Base-by-base conservation (phyloP, 1,284 basidiomycete species). In the Xerocomus nothofagi region DNA sequence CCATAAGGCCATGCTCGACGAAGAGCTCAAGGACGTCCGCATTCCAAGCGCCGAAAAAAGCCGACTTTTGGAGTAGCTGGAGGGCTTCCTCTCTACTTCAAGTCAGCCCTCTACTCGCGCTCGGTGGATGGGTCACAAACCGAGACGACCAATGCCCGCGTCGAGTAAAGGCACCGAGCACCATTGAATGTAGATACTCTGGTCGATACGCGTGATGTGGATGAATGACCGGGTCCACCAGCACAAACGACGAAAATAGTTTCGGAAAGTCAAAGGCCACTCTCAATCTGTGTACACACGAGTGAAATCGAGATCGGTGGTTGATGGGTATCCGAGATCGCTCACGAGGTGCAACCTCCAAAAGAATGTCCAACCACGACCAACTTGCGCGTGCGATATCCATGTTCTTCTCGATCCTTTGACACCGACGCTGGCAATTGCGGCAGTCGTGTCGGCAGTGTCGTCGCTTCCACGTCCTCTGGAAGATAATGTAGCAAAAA, bases 361-460 rank as follows among this genome's bases (percentile, higher is more conserved):
- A 88, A 84, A 0, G 91, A 94, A 65, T 97, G 92, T 0, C 91
- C 93, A 3, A 93, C 68, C 1, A 75, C 81, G 20, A 93, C 70
- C 4, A 91, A 61, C 11, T 61, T 77, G 15, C 82, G 76, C 20
- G 68, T 55, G 3, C 42, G 49, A 58, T 81, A 77, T 4, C 87
- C 81, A 24, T 65, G 56, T 10, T 58, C 54, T 53, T 67, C 61
- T 44, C 85, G 74, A 36, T 59, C 47, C 1, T 68, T 59, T 3
- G 78, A 66, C 51, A 78, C 75, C 15, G 62, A 60, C 10, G 59
- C 54, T 8, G 80, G 47, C 2, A 86, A 55, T 14, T 74, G 77
- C 2, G 69, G 61, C 3, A 88, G 71, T 51, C 81, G 76, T 0
- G 71, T 73, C 1, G 82, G 80, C 1, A 88, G 71, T 0, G 58